phyloP scores from a whole-genome alignment of 2,329 filamentous ascomycete genomes.

The Mariannaea elegans region DNA sequence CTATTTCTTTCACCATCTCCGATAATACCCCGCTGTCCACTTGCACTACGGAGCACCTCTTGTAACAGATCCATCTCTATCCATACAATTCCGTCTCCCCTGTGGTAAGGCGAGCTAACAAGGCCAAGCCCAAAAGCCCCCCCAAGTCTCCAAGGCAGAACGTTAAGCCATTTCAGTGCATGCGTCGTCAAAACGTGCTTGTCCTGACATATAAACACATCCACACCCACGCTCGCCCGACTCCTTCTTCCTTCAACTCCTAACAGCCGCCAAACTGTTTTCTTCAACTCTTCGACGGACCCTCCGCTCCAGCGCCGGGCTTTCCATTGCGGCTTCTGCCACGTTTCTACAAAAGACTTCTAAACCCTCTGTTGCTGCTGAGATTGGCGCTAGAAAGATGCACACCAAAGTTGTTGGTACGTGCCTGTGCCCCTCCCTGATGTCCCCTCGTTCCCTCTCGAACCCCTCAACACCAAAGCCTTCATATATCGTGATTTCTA shows the following conservation, averaged over 20 bases:
- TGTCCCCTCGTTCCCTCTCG: not conserved
- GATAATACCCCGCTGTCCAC: conserved; percentile 25
- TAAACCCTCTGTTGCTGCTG: conserved; percentile 46
- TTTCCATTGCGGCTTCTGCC: conserved; percentile 76
- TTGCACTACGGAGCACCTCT: not conserved
- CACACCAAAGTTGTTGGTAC: conserved; percentile 91
- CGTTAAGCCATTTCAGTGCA: no score
- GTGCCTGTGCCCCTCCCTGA: conserved; percentile 48
- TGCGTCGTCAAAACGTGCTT: conserved; percentile 6
- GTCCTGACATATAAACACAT: conserved; percentile 4
- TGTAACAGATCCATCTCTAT: no score
- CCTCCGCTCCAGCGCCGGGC: conserved; percentile 77
- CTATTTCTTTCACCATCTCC: conserved; percentile 18
- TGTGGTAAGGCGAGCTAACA: no score
- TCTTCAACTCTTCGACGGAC: conserved; percentile 81
- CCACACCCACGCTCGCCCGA: conserved; percentile 13
- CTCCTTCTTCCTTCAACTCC: conserved; percentile 2
- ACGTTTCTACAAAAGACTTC: conserved; percentile 65
- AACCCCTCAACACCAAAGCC: conserved; percentile 8
- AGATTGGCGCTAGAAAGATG: conserved; percentile 70
- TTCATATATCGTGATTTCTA: not conserved
- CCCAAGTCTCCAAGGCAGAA: no score
- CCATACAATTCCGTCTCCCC: no score
- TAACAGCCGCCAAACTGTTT: conserved; percentile 82
- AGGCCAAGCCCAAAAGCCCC: no score